A percentile compares a stretch with the other conserved stretches of the same genome.
Evolutionary conservation across 2,329 filamentous ascomycete species (phyloP).

Genomic region (Sarocladiaceae sp.): DNA sequence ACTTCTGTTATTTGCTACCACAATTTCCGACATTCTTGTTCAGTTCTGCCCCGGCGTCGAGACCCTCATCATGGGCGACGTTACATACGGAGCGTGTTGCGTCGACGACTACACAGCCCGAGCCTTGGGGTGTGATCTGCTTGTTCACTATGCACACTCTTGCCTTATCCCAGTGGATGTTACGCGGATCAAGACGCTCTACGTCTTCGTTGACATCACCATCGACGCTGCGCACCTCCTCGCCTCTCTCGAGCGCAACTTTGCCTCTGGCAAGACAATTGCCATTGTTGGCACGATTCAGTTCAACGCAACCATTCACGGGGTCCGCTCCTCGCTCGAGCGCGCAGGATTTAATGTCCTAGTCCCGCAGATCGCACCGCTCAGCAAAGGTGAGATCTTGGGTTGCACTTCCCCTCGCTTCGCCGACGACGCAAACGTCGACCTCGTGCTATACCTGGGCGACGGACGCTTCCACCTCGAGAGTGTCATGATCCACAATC

Average conservation of each 20-base stretch:
- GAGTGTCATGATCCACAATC: conserved; percentile 99
- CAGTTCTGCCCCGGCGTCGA: conserved; percentile 89
- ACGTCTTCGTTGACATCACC: conserved; percentile 96
- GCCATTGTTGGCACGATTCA: conserved; percentile 96
- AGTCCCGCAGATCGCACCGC: conserved; percentile 84
- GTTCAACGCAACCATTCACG: conserved; percentile 95
- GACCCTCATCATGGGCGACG: conserved; percentile 97
- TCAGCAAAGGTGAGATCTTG: conserved; percentile 92
- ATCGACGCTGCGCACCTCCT: conserved; percentile 88
- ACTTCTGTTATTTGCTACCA: conserved; percentile 89
- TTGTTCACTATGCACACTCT: conserved; percentile 96
- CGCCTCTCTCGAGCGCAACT: conserved; percentile 82
- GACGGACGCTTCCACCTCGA: conserved; percentile 95
- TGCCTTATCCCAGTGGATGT: conserved; percentile 95
- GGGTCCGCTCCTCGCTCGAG: conserved; percentile 69
- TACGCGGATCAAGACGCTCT: conserved; percentile 93
- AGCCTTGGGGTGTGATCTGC: conserved; percentile 85
- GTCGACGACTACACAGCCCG: conserved; percentile 97
- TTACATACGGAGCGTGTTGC: conserved; percentile 97
- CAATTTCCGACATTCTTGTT: conserved; percentile 91
- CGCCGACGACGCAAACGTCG: conserved; percentile 52
- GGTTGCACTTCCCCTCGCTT: conserved; percentile 90
- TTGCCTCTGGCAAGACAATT: conserved; percentile 75
- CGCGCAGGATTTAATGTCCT: conserved; percentile 78
- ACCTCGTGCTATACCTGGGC: conserved; percentile 81